Base-by-base conservation (phyloP, 2,329 filamentous ascomycete genomes). In the Zasmidium angulare region DNA sequence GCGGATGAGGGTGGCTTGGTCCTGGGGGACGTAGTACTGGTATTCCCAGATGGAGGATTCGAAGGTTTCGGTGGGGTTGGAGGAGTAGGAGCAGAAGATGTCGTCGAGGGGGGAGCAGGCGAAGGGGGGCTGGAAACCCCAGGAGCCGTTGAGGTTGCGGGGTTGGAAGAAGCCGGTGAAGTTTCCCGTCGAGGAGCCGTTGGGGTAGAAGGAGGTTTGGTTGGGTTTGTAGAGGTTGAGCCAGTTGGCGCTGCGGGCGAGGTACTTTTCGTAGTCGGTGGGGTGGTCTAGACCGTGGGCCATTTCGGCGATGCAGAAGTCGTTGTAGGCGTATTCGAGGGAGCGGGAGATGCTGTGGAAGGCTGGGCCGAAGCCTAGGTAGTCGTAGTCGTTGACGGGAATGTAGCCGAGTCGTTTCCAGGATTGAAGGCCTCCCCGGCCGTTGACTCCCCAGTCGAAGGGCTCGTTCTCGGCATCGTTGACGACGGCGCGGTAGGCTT, bases 321-420 rank as follows among this genome's bases (percentile, higher is more conserved):
- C 88, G 68, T 91, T 90, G 47, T 81, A 80, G 0, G 86, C 79
- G 69, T 92, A 92, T 70, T 91, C 89, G 1, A 91, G 81, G 0
- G 88, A 91, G 12, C 89, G 81, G 43, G 56, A 0, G 87, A 91
- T 81, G 60, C 82, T 87, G 7, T 89, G 81, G 0, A 89, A 90
- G 71, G 87, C 81, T 59, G 90, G 84, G 0, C 88, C 89, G 0
- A 85, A 84, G 0, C 89, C 89, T 11, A 84, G 82, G 0, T 79
- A 78, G 71, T 91, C 88, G 36, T 57, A 66, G 48, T 66, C 63
- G 49, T 66, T 59, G 57, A 62, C 55, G 2, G 63, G 63, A 26
- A 92, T 88, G 69, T 90, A 92, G 1, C 85, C 84, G 0, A 90
- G 78, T 0, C 66, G 72, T 67, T 90, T 89, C 89, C 89, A 91